A percentile compares a stretch with the other conserved stretches of the same genome.
Conservation (phyloP, 495 filamentous ascomycete species). For the Daldinia bambusicola region DNA sequence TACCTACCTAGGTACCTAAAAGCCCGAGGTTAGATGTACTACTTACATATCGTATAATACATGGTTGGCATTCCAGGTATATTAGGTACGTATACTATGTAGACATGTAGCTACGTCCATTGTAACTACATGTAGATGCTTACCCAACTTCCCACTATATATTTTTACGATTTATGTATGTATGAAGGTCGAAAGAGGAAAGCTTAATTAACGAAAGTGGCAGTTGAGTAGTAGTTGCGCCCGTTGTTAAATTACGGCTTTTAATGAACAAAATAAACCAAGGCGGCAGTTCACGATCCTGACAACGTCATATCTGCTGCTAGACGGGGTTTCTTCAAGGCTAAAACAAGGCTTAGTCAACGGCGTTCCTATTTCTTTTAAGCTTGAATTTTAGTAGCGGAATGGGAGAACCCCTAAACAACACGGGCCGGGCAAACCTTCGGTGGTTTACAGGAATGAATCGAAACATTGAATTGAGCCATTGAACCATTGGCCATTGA, state of each 20-base stretch:
- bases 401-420: constrained; percentile 10
- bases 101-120: too few species aligned
- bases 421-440: constrained; percentile 47
- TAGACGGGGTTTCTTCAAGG: constrained; percentile 39
- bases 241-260: constrained; percentile 37
- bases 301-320: constrained; percentile 37
- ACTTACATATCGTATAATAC: too few species aligned
- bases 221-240: constrained; percentile 31
- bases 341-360: constrained; percentile 45
- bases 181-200: constrained; percentile 14
- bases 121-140: background rate
- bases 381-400: constrained; percentile 43
- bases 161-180: background rate
- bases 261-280: constrained; percentile 37
- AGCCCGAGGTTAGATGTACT: too few species aligned
- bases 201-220: constrained; percentile 18
- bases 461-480: constrained; percentile 38
- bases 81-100: too few species aligned
- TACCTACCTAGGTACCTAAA: background rate
- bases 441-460: constrained; percentile 46
- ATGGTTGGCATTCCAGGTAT: too few species aligned
- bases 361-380: constrained; percentile 41
- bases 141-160: background rate
- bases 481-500: constrained; percentile 21
- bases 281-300: constrained; percentile 37